A percentile compares a stretch with the other conserved stretches of the same genome.
phyloP scores from a whole-genome alignment of 2,329 filamentous ascomycete genomes.

The Zasmidium cellare region DNA sequence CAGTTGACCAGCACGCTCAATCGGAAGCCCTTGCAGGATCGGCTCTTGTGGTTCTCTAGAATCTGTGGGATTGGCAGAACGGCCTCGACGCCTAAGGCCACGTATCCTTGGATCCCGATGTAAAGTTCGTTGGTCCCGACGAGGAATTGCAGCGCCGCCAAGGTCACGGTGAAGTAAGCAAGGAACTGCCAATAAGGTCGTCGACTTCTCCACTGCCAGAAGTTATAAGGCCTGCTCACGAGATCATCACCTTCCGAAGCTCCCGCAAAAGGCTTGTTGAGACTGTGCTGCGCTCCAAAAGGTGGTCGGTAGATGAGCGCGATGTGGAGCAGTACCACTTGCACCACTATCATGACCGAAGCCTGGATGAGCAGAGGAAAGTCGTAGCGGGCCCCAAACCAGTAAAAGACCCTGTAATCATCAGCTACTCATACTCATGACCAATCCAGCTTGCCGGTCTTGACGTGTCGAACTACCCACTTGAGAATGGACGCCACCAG shows the following conservation, averaged over 20 bases:
- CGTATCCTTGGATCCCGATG: conserved; percentile 66
- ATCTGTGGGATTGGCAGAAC: conserved; percentile 81
- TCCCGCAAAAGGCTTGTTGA: conserved; percentile 62
- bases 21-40: conserved; percentile 76
- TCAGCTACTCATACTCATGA: too few species aligned
- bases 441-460: conserved; percentile 10
- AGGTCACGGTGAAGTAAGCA: conserved; percentile 62
- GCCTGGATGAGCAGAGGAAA: conserved; percentile 60
- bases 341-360: conserved; percentile 59
- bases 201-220: conserved; percentile 78
- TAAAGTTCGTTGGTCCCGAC: conserved; percentile 62
- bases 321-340: conserved; percentile 60
- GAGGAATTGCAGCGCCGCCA: conserved; percentile 67
- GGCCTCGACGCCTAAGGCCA: conserved; percentile 78
- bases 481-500: conserved; percentile 64
- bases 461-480: conserved; percentile 36
- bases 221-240: conserved; percentile 66
- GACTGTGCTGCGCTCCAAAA: conserved; percentile 35
- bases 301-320: conserved; percentile 58
- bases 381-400: conserved; percentile 64
- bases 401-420: conserved; percentile 61
- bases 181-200: conserved; percentile 81
- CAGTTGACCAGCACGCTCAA: conserved; percentile 74
- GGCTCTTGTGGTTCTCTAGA: conserved; percentile 65
- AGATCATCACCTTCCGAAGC: conserved; percentile 41